Evolutionary conservation across 768 basidiomycete species (phyloP), one percentile per base, ranked within the genome.

Genomic region (Rhizopogon sp.): DNA sequence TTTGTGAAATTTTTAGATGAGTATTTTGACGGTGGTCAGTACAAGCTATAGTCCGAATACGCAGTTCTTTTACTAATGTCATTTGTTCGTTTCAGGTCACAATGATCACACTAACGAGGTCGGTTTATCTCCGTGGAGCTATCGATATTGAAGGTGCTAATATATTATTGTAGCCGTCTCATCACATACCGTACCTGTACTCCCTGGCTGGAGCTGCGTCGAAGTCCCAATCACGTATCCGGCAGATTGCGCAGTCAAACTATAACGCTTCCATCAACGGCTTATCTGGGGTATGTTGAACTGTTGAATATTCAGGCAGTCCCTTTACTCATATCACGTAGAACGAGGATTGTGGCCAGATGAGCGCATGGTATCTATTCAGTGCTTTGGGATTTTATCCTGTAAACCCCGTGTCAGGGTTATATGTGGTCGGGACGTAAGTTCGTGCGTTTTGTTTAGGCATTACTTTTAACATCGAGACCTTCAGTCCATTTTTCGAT

Each of bases 331-430:
- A 8, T 22, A 37, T 53, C 16, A 11, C 16, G 1, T 56, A 90
- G 86, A 93, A 93, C 61, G 90, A 93, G 66, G 90, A 93, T 64
- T 92, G 90, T 59, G 90, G 90, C 1, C 90, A 93, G 66, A 93
- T 93, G 90, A 89, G 87, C 61, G 87, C 90, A 0, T 93, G 90
- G 90, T 92, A 85, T 61, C 77, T 92, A 13, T 92, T 90, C 71
- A 85, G 82, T 49, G 82, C 88, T 0, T 76, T 93, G 68, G 90
- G 90, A 1, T 88, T 93, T 67, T 93, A 93, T 61, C 89, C 88
- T 39, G 88, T 92, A 40, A 86, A 92, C 64, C 90, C 90, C 0
- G 86, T 86, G 0, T 87, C 85, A 0, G 83, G 80, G 2, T 80
- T 82, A 62, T 93, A 92, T 57, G 74, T 90, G 54, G 74, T 93